Evolutionary conservation across 129 eudicot species (phyloP).

Genomic region (Kitagawia praeruptora): DNA sequence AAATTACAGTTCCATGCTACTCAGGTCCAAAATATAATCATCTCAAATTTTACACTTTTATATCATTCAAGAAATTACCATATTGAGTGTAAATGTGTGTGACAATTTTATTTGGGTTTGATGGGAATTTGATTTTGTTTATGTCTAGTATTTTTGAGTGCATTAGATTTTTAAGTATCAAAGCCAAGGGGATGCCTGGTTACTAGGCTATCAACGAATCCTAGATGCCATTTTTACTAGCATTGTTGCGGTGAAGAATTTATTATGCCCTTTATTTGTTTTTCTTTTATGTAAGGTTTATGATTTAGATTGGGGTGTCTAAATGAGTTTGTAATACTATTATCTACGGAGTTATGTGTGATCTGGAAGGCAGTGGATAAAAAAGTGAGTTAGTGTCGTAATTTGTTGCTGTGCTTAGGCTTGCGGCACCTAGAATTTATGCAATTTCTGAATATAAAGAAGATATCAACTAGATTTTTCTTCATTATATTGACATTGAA

Average conservation of each 20-base stretch:
- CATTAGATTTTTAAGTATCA: neutral
- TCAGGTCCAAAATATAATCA: slow-evolving; percentile 41
- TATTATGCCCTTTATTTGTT: neutral
- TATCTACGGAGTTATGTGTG: neutral
- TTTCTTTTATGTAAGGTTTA: neutral
- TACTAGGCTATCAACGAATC: too few species aligned
- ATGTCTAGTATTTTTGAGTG: neutral
- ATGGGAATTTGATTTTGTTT: neutral
- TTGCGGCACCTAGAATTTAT: neutral
- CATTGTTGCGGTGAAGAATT: neutral
- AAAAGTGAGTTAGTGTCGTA: neutral
- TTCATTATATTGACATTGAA: slow-evolving; percentile 15
- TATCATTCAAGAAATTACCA: neutral
- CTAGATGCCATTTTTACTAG: neutral
- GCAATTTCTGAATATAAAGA: neutral
- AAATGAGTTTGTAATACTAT: neutral
- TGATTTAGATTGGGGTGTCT: neutral
- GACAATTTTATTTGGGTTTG: neutral
- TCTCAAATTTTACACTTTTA: neutral
- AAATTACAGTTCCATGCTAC: slow-evolving; percentile 84
- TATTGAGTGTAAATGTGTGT: neutral
- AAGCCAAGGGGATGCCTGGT: too few species aligned
- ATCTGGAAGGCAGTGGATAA: neutral
- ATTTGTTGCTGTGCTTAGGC: neutral
- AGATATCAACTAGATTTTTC: neutral